These are phyloP conservation scores for Cicer judaicum DNA, from an alignment of 306 rosid species.

Conservation along the genomic window DNA sequence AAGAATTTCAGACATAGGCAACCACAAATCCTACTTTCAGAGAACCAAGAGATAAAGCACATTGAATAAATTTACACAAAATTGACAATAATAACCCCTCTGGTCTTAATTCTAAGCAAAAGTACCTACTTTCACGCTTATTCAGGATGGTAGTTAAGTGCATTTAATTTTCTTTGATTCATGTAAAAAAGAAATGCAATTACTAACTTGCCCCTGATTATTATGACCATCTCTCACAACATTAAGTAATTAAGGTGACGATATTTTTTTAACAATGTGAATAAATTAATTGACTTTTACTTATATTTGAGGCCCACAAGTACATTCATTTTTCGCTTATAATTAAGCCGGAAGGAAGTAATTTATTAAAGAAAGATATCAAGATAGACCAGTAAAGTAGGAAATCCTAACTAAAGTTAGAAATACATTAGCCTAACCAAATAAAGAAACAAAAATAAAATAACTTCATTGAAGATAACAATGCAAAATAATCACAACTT, in stretches of 20 bases:
- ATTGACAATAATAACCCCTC: neutral
- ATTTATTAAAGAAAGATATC: neutral
- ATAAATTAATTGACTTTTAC: too few relatives aligned
- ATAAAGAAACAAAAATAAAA: slow-evolving; percentile 15
- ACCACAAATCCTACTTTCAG: neutral
- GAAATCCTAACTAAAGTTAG: slow-evolving; percentile 29
- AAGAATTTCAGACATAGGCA: neutral
- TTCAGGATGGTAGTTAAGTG: too few relatives aligned
- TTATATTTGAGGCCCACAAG: too few relatives aligned
- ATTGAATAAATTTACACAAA: slow-evolving; percentile 9
- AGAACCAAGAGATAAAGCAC: slow-evolving; percentile 28
- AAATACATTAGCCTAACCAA: slow-evolving; percentile 14
- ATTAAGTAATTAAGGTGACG: too few relatives aligned
- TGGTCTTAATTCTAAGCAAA: too few relatives aligned
- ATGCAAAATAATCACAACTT: neutral
- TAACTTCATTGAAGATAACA: neutral
- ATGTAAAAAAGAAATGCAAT: too few relatives aligned
- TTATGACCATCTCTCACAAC: too few relatives aligned
- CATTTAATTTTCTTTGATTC: too few relatives aligned
- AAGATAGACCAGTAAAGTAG: slow-evolving; percentile 6
- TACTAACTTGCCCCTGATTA: too few relatives aligned
- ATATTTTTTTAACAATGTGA: too few relatives aligned
- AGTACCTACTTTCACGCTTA: too few relatives aligned
- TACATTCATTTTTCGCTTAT: too few relatives aligned
- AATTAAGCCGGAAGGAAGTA: neutral